Percentiles rank a stretch among this genome's conserved stretches.
Conservation (phyloP, 2,329 filamentous ascomycete genomes). For the Arthrobotrys sinensis region DNA sequence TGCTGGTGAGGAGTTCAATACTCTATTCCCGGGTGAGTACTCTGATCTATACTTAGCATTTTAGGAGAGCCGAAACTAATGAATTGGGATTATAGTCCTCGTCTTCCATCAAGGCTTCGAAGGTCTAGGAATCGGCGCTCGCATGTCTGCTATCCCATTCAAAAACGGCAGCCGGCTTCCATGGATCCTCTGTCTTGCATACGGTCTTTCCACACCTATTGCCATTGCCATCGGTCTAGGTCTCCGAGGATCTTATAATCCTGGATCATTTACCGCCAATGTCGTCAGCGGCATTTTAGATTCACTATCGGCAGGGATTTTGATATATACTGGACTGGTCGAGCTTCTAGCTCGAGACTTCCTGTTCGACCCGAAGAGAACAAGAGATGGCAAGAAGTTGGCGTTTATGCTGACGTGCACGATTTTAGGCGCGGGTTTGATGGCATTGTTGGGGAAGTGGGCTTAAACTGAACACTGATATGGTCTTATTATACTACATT, state of each 20-base stretch:
- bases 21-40: constrained; percentile 47
- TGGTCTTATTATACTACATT: background rate
- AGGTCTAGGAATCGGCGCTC: constrained; percentile 80
- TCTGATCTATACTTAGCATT: background rate
- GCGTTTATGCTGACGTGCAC: constrained; percentile 73
- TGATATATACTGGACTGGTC: constrained; percentile 84
- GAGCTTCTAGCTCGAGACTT: constrained; percentile 86
- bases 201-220: constrained; percentile 80
- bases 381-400: constrained; percentile 68
- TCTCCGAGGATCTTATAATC: constrained; percentile 79
- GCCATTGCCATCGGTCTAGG: constrained; percentile 87
- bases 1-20: constrained; percentile 56
- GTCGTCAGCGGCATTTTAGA: constrained; percentile 81
- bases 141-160: constrained; percentile 75
- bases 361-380: constrained; percentile 71
- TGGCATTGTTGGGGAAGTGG: constrained; percentile 84
- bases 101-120: constrained; percentile 86
- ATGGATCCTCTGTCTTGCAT: constrained; percentile 76
- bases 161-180: constrained; percentile 62
- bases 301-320: constrained; percentile 80
- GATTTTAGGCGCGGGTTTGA: constrained; percentile 74
- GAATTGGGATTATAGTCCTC: constrained; percentile 73
- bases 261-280: constrained; percentile 78
- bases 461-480: constrained; percentile 69
- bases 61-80: background rate